Evolutionary conservation across 441 rosid genomes (phyloP).

Genomic region (Euphorbia schlechtendalii): DNA sequence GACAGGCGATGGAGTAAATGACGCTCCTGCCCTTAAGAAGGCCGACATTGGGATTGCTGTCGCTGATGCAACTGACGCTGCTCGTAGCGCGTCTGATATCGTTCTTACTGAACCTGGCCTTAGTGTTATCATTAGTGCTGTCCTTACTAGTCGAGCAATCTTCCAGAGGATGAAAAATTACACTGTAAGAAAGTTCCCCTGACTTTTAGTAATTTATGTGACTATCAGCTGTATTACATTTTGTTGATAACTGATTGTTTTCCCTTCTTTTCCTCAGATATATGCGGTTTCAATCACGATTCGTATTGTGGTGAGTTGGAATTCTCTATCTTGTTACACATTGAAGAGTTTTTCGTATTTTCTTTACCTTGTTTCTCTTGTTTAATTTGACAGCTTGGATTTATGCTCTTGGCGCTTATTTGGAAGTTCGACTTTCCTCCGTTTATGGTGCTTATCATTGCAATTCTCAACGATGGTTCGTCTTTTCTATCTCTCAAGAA

Average conservation of each 20-base stretch:
- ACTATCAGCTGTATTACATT: too few species aligned
- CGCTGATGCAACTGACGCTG: conserved; percentile 99
- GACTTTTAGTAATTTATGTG: not conserved
- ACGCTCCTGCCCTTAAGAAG: conserved; percentile 97
- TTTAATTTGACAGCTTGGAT: conserved; percentile 52
- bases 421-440: conserved; percentile 99
- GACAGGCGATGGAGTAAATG: conserved; percentile 99
- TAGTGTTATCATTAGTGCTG: conserved; percentile 97
- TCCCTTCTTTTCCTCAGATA: conserved; percentile 44
- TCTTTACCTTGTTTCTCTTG: conserved; percentile 3
- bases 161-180: conserved; percentile 98
- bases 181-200: conserved; percentile 44
- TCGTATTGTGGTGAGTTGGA: conserved; percentile 81
- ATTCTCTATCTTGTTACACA: not conserved
- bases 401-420: conserved; percentile 94
- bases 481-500: conserved; percentile 1
- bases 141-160: conserved; percentile 90
- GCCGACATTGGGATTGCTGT: conserved; percentile 99
- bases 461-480: conserved; percentile 92
- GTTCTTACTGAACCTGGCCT: conserved; percentile 97
- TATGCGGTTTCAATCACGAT: conserved; percentile 95
- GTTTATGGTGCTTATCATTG: conserved; percentile 97
- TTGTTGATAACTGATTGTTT: not conserved
- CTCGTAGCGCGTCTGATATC: conserved; percentile 96
- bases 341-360: not conserved